Evolutionary conservation across 305 asterid species (phyloP).

Genomic region (Withania somnifera): DNA sequence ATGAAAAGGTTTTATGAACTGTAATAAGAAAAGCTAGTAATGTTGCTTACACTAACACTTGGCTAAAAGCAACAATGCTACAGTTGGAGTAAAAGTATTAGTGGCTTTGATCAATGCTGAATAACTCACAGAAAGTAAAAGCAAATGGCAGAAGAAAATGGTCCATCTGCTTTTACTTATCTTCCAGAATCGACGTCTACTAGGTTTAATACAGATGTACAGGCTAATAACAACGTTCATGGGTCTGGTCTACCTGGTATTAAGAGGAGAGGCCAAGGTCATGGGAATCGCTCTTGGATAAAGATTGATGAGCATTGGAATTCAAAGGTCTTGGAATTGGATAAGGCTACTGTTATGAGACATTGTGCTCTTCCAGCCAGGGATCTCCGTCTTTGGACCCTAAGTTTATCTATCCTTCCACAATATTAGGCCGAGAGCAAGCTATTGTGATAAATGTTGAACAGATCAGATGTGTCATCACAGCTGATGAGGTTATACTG

Average conservation of each 20-base stretch:
- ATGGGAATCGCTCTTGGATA: constrained; percentile 88
- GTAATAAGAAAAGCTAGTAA: neutral
- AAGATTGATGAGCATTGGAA: constrained; percentile 71
- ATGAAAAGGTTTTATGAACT: neutral
- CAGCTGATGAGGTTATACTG: constrained; percentile 92
- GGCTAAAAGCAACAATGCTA: neutral
- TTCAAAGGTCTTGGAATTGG: constrained; percentile 71
- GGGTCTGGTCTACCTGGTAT: constrained; percentile 53
- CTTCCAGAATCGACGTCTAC: constrained; percentile 27
- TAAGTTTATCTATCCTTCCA: constrained; percentile 74
- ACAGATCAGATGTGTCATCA: constrained; percentile 92
- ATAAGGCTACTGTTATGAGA: constrained; percentile 75
- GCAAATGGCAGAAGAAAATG: constrained; percentile 53
- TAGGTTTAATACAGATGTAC: constrained; percentile 28
- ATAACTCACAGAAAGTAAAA: neutral
- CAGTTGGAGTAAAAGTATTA: neutral
- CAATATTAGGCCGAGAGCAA: constrained; percentile 97
- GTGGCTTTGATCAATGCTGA: neutral
- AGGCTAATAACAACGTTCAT: constrained; percentile 18
- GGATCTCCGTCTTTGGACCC: constrained; percentile 99
- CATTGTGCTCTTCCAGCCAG: constrained; percentile 94
- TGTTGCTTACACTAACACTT: neutral
- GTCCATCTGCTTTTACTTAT: constrained; percentile 20
- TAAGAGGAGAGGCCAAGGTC: constrained; percentile 81
- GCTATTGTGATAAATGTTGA: constrained; percentile 95